Conservation (phyloP, 2,329 filamentous ascomycete genomes). For the Neonectria magnoliae region DNA sequence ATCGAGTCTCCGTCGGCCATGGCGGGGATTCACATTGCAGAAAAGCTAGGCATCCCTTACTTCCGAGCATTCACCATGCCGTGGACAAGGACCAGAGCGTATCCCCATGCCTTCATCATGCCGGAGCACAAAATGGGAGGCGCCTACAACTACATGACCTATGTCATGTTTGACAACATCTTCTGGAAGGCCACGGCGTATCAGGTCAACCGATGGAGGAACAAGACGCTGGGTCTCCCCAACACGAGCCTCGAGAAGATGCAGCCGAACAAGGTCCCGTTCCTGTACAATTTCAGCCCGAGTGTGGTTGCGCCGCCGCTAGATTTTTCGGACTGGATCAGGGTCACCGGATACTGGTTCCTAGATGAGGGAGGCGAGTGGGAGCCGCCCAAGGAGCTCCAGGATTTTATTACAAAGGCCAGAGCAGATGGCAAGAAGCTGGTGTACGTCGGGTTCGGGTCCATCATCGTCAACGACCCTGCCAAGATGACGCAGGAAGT, state of each 20-base stretch:
- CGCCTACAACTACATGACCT: conserved; percentile 93
- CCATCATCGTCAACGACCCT: conserved; percentile 92
- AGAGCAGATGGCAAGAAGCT: conserved; percentile 86
- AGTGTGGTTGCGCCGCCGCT: conserved; percentile 92
- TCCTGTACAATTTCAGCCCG: conserved; percentile 96
- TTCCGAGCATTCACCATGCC: conserved; percentile 99
- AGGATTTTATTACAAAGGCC: conserved; percentile 85
- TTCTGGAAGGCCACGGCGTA: conserved; percentile 95
- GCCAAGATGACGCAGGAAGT: conserved; percentile 91
- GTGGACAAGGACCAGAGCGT: conserved; percentile 94
- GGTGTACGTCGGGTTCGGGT: conserved; percentile 97
- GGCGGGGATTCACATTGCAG: conserved; percentile 97
- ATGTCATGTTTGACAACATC: conserved; percentile 94
- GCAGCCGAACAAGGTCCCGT: conserved; percentile 97
- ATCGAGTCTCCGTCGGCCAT: conserved; percentile 97
- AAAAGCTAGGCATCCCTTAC: conserved; percentile 91
- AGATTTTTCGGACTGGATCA: conserved; percentile 97
- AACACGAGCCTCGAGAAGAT: conserved; percentile 88
- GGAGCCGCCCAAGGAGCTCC: conserved; percentile 78
- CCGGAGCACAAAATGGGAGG: conserved; percentile 95
- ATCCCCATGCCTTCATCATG: conserved; percentile 95
- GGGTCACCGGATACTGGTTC: conserved; percentile 98
- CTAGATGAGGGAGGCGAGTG: conserved; percentile 79
- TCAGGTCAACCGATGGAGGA: conserved; percentile 94
- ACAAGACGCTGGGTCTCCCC: conserved; percentile 79